A percentile compares a stretch with the other conserved stretches of the same genome.
Evolutionary conservation across 306 rosid species (phyloP).

Genomic region (Trifolium pratense): DNA sequence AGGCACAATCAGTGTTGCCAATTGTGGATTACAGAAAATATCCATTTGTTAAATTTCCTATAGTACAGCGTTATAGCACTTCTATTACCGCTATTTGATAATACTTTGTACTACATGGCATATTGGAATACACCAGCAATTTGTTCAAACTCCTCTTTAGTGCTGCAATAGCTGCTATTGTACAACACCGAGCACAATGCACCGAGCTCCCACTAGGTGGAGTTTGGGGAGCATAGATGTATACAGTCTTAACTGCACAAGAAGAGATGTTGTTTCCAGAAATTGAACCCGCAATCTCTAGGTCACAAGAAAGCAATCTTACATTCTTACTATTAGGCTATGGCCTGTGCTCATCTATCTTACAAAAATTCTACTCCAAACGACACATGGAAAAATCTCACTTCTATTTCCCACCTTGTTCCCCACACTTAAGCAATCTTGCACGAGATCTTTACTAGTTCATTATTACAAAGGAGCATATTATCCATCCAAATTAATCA

Average conservation of each 20-base stretch:
- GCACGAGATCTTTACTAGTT: neutral
- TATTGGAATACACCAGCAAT: neutral
- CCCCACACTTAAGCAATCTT: neutral
- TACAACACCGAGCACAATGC: neutral
- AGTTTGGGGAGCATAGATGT: neutral
- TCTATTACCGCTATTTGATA: neutral
- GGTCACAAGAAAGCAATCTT: neutral
- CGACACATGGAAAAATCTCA: neutral
- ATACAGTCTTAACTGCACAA: neutral
- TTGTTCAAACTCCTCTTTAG: neutral
- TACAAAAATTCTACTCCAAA: neutral
- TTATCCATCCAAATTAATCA: constrained; percentile 17
- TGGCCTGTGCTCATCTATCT: neutral
- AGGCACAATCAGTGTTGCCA: neutral
- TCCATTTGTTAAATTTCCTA: neutral
- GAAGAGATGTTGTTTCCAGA: neutral
- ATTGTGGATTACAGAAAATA: neutral
- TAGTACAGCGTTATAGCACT: neutral
- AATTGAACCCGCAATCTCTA: neutral
- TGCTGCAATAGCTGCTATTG: neutral
- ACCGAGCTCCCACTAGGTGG: neutral
- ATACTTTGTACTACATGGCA: neutral
- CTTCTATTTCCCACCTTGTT: neutral
- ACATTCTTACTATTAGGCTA: neutral
- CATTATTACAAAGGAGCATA: neutral